Base-by-base conservation (phyloP, 2,329 filamentous ascomycete genomes). In the Colletotrichum theobromicola region DNA sequence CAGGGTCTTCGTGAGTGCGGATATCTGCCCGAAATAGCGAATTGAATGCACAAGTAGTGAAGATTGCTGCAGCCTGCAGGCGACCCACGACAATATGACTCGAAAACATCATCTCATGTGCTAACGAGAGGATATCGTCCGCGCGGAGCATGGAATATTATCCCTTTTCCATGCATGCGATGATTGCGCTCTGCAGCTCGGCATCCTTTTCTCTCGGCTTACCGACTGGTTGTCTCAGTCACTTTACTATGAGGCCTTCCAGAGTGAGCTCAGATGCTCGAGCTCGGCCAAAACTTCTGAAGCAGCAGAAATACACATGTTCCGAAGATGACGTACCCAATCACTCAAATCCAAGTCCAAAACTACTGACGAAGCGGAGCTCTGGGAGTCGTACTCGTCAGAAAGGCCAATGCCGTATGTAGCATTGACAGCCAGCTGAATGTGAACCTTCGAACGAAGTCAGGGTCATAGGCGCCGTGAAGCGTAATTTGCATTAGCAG, bases 331-430 rank as follows among this genome's bases (percentile, higher is more conserved):
- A 46, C 42, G 42, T 46, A 18, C n/a, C 18, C 42, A 46, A 4
- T 46, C 10, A 13, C 42, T 46, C 4, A 21, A 21, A 21, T 46
- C 42, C 5, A 46, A 46, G 42, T 46, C 42, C n/a, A 46, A 8
- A 42, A 9, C 4, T 9, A 5, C 9, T 4, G 37, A 12, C 18
- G 1, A n/a, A 42, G 37, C 1, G 37, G 37, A 46, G 2, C 42
- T 21, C 0, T 5, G 0, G 42, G 0, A 46, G 21, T 1, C 42
- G 42, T 46, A 21, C n/a, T 21, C 42, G 2, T 46, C 42, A 2
- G 0, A 1, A 2, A 46, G 42, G 5, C n/a, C 1, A 46, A 21
- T 0, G 1, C 42, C n/a, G n/a, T n/a, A n/a, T 46, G n/a, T 21
- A 46, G 21, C 42, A 21, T 46, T 6, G n/a, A 13, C 18, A 2